Evolutionary conservation across 2,329 filamentous ascomycete species (phyloP).

Genomic region (Berkeleyomyces rouxiae): DNA sequence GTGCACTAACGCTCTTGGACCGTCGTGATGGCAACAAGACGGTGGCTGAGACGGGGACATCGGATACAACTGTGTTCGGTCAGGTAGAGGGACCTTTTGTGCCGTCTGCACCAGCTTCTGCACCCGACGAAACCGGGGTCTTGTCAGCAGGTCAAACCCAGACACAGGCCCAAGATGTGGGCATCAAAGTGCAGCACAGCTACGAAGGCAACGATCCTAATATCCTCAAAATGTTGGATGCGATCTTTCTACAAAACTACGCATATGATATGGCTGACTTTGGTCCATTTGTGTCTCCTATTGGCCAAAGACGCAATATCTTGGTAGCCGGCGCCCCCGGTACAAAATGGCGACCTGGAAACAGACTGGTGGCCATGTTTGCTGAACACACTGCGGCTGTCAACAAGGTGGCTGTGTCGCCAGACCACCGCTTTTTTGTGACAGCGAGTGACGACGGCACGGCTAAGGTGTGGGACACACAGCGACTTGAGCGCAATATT

Average conservation of each 20-base stretch:
- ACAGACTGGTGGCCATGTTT: conserved; percentile 72
- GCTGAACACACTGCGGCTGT: conserved; percentile 73
- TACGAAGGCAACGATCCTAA: conserved; percentile 66
- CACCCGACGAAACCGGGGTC: neutral
- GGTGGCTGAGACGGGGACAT: conserved; percentile 40
- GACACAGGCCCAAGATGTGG: neutral
- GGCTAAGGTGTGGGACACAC: conserved; percentile 87
- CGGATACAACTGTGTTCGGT: conserved; percentile 42
- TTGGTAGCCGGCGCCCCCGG: conserved; percentile 28
- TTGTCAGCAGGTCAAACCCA: neutral
- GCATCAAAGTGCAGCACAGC: conserved; percentile 42
- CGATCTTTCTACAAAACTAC: conserved; percentile 63
- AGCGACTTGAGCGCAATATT: conserved; percentile 77
- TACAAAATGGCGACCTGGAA: conserved; percentile 57
- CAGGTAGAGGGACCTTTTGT: conserved; percentile 40
- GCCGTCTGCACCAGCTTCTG: conserved; percentile 5
- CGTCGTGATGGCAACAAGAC: conserved; percentile 43
- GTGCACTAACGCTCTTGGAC: conserved; percentile 42
- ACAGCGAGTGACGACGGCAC: conserved; percentile 83
- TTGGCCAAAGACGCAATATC: conserved; percentile 25
- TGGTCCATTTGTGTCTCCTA: conserved; percentile 40
- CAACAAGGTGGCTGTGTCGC: conserved; percentile 65
- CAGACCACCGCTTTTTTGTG: conserved; percentile 87
- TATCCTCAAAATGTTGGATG: conserved; percentile 58
- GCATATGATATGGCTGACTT: conserved; percentile 51